Evolutionary conservation across 805 yeast genomes (phyloP).

Genomic region (Saccharomycopsis babjevae): DNA sequence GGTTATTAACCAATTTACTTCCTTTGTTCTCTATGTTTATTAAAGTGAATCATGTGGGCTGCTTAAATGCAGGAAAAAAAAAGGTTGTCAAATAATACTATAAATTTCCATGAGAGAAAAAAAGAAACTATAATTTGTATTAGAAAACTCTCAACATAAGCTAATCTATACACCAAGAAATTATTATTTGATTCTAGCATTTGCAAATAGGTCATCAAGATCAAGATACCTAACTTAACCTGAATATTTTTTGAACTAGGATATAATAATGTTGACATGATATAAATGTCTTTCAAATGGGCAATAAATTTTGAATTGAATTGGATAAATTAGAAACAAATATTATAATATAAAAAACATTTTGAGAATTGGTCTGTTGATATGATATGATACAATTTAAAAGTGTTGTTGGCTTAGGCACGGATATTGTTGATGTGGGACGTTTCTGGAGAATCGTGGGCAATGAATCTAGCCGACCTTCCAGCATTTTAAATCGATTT

Average conservation of each 20-base stretch:
- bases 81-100: background rate
- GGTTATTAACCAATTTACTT: background rate
- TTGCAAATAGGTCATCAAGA: too few relatives aligned
- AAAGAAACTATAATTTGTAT: too few relatives aligned
- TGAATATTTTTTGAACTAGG: background rate
- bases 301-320: background rate
- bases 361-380: background rate
- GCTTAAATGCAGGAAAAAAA: background rate
- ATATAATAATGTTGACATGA: background rate
- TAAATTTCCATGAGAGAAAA: background rate
- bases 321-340: too few relatives aligned
- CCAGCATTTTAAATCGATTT: constrained; percentile 6
- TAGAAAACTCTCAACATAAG: too few relatives aligned
- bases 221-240: too few relatives aligned
- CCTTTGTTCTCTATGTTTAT: background rate
- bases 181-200: too few relatives aligned
- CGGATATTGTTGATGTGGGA: constrained; percentile 8
- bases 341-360: too few relatives aligned
- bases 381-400: background rate
- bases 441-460: constrained; percentile 7
- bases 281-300: background rate
- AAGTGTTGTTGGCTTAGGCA: constrained; percentile 12
- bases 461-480: constrained; percentile 1
- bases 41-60: background rate
- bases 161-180: too few relatives aligned